These are phyloP conservation scores for Tolypocladium ophioglossoides DNA, from an alignment of 2,329 filamentous ascomycete species.

Conservation along the genomic window DNA sequence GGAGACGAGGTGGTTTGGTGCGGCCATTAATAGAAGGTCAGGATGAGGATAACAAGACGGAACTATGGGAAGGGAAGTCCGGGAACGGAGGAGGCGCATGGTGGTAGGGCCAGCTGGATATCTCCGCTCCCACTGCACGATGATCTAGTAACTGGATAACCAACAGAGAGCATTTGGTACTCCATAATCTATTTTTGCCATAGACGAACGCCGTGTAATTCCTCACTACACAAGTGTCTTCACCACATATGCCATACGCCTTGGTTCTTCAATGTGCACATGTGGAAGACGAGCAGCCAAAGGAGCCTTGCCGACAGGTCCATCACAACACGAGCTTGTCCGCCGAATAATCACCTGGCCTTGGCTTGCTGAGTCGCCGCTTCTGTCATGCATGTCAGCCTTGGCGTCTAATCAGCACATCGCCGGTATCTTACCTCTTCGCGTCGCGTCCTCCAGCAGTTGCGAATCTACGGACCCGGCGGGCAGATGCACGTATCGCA, in stretches of 20 bases:
- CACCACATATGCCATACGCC: neutral
- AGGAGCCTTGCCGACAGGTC: neutral
- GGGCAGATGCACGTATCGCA: constrained; percentile 84
- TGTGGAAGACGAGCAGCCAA: neutral
- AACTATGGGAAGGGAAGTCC: constrained; percentile 29
- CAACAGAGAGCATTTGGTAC: neutral
- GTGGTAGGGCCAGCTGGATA: constrained; percentile 18
- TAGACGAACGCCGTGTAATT: neutral
- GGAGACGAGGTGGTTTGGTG: constrained; percentile 44
- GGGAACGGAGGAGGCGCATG: constrained; percentile 26
- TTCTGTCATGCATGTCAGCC: constrained; percentile 26
- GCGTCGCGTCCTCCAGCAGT: constrained; percentile 80
- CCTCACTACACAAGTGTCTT: neutral
- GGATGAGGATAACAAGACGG: constrained; percentile 16
- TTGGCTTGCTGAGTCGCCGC: constrained; percentile 47
- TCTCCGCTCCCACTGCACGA: neutral
- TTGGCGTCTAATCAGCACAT: neutral
- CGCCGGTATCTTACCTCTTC: constrained; percentile 51
- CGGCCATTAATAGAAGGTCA: constrained; percentile 29
- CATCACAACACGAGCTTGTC: neutral
- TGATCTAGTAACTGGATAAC: neutral
- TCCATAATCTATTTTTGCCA: neutral
- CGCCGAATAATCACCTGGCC: constrained; percentile 30
- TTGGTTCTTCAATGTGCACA: neutral
- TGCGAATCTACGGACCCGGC: constrained; percentile 74